A percentile compares a stretch with the other conserved stretches of the same genome.
Evolutionary conservation across 73 alveolate species (phyloP).

Genomic region (Paramecium bursaria): DNA sequence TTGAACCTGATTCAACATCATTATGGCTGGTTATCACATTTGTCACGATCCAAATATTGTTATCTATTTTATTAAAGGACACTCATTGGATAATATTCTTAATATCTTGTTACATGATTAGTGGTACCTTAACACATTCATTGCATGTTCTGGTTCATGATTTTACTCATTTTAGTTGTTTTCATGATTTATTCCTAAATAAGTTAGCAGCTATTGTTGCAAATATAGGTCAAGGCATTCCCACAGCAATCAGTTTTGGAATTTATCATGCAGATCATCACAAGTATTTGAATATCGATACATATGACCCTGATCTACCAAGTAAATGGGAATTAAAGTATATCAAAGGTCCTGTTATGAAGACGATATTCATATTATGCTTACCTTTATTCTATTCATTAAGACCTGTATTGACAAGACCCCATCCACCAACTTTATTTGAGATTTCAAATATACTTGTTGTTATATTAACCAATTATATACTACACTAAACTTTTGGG

Average conservation of each 20-base stretch:
- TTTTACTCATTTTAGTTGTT: conserved; percentile 57
- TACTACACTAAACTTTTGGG: conserved; percentile 57
- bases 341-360: conserved; percentile 66
- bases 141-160: conserved; percentile 67
- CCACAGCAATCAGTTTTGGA: conserved; percentile 70
- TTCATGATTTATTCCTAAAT: conserved; percentile 46
- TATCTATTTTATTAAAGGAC: conserved; percentile 1
- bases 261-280: conserved; percentile 68
- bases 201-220: conserved; percentile 55
- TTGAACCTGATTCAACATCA: conserved; percentile 45
- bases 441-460: conserved; percentile 66
- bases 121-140: conserved; percentile 62
- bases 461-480: conserved; percentile 35
- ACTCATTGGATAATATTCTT: conserved; percentile 52
- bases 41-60: conserved; percentile 32
- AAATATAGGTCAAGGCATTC: conserved; percentile 62
- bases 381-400: conserved; percentile 73
- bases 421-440: conserved; percentile 61
- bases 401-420: conserved; percentile 75
- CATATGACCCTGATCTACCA: conserved; percentile 80
- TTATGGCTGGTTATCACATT: conserved; percentile 46
- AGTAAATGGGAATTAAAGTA: conserved; percentile 76
- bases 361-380: conserved; percentile 63
- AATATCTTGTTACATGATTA: conserved; percentile 33
- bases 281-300: conserved; percentile 55